phyloP scores from a whole-genome alignment of 495 filamentous ascomycete genomes.

The Aeminium ludgeri region DNA sequence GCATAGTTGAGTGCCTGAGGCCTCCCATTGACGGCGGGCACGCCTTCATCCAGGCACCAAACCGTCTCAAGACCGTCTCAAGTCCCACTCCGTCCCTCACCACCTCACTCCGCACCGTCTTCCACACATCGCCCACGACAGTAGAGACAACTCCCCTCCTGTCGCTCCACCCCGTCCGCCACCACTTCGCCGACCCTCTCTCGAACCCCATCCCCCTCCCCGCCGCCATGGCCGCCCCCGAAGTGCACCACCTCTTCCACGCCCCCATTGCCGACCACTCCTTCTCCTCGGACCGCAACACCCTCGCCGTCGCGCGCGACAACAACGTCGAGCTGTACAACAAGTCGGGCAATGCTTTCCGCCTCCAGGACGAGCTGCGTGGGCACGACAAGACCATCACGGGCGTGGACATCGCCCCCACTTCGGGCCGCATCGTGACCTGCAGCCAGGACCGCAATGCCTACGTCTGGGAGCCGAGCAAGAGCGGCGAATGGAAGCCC shows the following conservation, averaged over 20 bases:
- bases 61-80: no score
- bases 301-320: slow-evolving; percentile 80
- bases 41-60: no score
- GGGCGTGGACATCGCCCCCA: slow-evolving; percentile 84
- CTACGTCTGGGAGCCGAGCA: slow-evolving; percentile 88
- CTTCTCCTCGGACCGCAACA: slow-evolving; percentile 80
- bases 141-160: slow-evolving; percentile 63
- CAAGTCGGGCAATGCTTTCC: slow-evolving; percentile 55
- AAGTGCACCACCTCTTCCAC: slow-evolving; percentile 95
- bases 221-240: slow-evolving; percentile 56
- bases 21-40: no score
- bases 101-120: not conserved
- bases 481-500: slow-evolving; percentile 84
- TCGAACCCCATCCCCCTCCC: slow-evolving; percentile 2
- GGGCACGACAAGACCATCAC: slow-evolving; percentile 96
- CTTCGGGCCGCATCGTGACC: slow-evolving; percentile 80
- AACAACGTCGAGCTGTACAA: slow-evolving; percentile 81
- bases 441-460: slow-evolving; percentile 98
- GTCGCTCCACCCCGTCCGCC: not conserved
- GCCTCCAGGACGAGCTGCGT: slow-evolving; percentile 75
- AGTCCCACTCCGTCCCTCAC: not conserved
- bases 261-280: slow-evolving; percentile 93
- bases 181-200: not conserved
- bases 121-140: slow-evolving; percentile 35
- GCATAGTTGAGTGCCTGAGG: no score